Evolutionary conservation across 768 basidiomycete species (phyloP), one percentile per base, ranked within the genome.

Genomic region (Suillus ampliporus): DNA sequence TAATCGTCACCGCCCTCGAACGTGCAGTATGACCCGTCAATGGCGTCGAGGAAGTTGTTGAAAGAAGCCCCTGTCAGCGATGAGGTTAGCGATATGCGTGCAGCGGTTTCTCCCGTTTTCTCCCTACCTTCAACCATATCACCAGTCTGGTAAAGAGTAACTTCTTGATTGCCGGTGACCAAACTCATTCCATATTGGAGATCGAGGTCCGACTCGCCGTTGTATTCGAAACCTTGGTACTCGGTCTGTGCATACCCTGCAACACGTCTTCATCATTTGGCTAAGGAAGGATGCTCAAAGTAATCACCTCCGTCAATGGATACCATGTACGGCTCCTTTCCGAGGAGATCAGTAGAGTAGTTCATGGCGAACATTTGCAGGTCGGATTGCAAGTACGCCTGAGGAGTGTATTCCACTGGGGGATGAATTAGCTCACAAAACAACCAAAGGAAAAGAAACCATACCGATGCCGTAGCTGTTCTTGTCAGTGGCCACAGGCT

Each of bases 171-270:
- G 11, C 67, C 71, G 4, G 77, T 78, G 15, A 80, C 78, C 37
- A 87, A 76, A 8, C 76, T 72, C 84, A 88, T 82, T 17, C 78
- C 80, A 61, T 84, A 86, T 72, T 87, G 72, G 10, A 88, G 76
- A 71, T 88, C 86, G 19, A 88, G 78, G 64, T 86, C 77, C 23
- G 84, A 83, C 69, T 88, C 86, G 54, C 81, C 85, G 64, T 84
- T 84, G 67, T 77, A 77, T 21, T 75, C 66, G 66, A 85, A 84
- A 50, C 80, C 76, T 64, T 74, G 69, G 43, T 71, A 60, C 21
- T 64, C 56, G 0, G 71, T 76, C 57, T 77, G 77, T 9, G 34
- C 43, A 60, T 66, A 65, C 21, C 76, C 76, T 76, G 34, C 17
- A 37, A 17, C 4, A 57, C 17, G 60, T 28, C 60, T 46, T 69